Conservation (phyloP, 352 stramenopile genomes). For the Phytopythium kandeliae region DNA sequence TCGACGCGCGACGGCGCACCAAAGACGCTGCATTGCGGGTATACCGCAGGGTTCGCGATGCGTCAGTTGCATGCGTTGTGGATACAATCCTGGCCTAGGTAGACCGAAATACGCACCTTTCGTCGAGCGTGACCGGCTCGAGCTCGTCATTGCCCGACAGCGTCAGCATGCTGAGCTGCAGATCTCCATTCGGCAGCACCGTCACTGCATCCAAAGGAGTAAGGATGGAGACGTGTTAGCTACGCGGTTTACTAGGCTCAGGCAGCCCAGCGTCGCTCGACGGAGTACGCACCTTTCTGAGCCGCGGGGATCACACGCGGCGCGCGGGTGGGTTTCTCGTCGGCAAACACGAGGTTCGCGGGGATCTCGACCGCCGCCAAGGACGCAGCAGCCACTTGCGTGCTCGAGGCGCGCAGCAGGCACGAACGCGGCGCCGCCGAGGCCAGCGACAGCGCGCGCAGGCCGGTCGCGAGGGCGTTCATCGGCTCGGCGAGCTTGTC, state of each 20-base stretch:
- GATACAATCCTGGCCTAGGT: background rate
- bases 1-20: conserved; percentile 70
- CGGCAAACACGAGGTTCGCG: conserved; percentile 62
- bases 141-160: conserved; percentile 39
- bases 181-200: conserved; percentile 44
- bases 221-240: background rate
- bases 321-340: conserved; percentile 60
- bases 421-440: conserved; percentile 27
- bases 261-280: background rate
- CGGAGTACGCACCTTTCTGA: conserved; percentile 54
- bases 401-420: conserved; percentile 26
- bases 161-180: conserved; percentile 63
- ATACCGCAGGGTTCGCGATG: background rate
- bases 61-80: background rate
- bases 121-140: conserved; percentile 51
- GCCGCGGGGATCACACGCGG: conserved; percentile 61
- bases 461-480: conserved; percentile 52
- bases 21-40: conserved; percentile 43
- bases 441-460: conserved; percentile 42
- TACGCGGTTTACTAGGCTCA: background rate
- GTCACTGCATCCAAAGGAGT: conserved; percentile 16
- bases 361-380: conserved; percentile 22
- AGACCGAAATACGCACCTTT: conserved; percentile 9
- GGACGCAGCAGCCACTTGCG: conserved; percentile 23
- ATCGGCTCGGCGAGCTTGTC: conserved; percentile 17